phyloP scores from a whole-genome alignment of 78 protist species.

The Speleostelium caveatum region DNA sequence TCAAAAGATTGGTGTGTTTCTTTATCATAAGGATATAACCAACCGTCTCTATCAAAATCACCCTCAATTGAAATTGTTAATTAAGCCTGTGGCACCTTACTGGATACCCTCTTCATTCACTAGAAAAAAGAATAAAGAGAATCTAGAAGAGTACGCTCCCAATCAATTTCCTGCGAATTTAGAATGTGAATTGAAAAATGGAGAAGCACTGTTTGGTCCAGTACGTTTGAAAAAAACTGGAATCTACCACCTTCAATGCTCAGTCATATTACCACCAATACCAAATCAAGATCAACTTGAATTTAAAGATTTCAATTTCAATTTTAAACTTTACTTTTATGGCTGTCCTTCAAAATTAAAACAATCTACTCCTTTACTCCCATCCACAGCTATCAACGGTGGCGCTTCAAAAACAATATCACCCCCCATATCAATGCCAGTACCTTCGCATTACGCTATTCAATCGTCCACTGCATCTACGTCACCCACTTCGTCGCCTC shows the following conservation, averaged over 20 bases:
- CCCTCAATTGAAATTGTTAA: constrained; percentile 26
- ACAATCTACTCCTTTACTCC: not conserved
- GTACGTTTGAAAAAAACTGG: constrained; percentile 69
- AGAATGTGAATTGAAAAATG: constrained; percentile 29
- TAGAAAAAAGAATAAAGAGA: constrained; percentile 35
- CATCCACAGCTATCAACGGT: not conserved
- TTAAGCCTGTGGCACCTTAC: constrained; percentile 40
- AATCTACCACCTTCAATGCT: constrained; percentile 37
- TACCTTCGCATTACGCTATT: too few relatives aligned
- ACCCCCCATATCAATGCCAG: constrained; percentile 1
- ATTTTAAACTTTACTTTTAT: constrained; percentile 49
- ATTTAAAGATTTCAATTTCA: constrained; percentile 55
- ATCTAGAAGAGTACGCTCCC: constrained; percentile 60
- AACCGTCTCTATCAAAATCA: constrained; percentile 14
- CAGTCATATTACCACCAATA: constrained; percentile 34
- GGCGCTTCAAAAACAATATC: not conserved
- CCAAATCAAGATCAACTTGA: constrained; percentile 25
- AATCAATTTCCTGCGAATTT: constrained; percentile 32
- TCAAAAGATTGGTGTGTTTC: constrained; percentile 65
- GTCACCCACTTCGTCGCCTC: not conserved
- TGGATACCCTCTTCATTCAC: constrained; percentile 63
- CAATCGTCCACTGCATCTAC: constrained; percentile 4
- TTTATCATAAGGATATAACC: constrained; percentile 10
- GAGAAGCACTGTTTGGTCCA: constrained; percentile 66
- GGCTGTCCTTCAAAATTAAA: constrained; percentile 71